These are phyloP conservation scores for Coemansia sp. DNA, from an alignment of 192 early-diverging fungal genomes.

Conservation along the genomic window DNA sequence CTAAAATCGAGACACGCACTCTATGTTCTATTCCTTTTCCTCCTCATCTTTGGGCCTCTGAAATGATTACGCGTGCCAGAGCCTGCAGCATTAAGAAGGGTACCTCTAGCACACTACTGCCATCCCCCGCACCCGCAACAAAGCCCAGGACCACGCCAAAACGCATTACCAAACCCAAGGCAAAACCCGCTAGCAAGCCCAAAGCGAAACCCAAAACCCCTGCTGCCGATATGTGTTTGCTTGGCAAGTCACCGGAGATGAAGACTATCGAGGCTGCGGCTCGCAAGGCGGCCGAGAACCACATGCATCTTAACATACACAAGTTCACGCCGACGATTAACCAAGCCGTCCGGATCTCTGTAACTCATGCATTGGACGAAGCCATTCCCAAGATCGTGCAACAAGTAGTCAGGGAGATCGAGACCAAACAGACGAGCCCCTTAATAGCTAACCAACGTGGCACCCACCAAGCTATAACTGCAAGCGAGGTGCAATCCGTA, in stretches of 20 bases:
- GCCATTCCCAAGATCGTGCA: slow-evolving; percentile 6
- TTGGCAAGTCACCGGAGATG: neutral
- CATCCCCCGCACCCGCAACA: neutral
- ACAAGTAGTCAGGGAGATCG: neutral
- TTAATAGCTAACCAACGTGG: neutral
- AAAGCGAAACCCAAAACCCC: neutral
- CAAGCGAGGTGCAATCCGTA: slow-evolving; percentile 20
- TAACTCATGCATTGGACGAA: neutral
- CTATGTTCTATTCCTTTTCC: neutral
- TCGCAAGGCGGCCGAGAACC: slow-evolving; percentile 3
- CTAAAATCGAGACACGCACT: neutral
- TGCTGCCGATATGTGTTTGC: neutral
- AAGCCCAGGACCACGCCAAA: neutral
- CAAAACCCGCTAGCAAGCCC: neutral
- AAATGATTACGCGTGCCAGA: neutral
- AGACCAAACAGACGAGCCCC: neutral
- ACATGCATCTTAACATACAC: neutral
- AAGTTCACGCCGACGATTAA: slow-evolving; percentile 9
- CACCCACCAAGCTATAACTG: slow-evolving; percentile 22
- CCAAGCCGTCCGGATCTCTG: slow-evolving; percentile 1
- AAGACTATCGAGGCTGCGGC: neutral
- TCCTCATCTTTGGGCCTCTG: neutral
- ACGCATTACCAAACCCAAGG: neutral
- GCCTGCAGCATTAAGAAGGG: neutral
- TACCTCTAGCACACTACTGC: neutral